phyloP scores from a whole-genome alignment of 1,139 yeast genomes.

The Geotrichum fermentans region DNA sequence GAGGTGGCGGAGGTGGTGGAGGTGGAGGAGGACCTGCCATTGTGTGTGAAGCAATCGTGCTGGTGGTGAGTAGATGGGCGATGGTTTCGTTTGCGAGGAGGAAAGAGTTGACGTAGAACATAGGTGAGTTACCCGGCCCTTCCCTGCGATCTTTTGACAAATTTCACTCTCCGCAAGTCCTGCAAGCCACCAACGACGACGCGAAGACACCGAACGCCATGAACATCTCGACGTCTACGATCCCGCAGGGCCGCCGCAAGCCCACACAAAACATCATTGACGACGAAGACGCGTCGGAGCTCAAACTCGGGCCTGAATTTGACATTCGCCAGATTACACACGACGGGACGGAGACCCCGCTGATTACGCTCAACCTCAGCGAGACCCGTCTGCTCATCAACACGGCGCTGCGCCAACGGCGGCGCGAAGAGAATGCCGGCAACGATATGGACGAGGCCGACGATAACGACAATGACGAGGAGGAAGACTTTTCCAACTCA shows the following conservation, averaged over 20 bases:
- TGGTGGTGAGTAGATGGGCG: background rate
- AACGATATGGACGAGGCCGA: conserved; percentile 40
- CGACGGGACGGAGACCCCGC: conserved; percentile 68
- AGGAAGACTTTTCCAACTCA: conserved; percentile 40
- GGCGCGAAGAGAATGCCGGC: conserved; percentile 45
- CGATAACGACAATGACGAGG: conserved; percentile 41
- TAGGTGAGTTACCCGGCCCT: conserved; percentile 3
- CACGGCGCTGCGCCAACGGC: conserved; percentile 82
- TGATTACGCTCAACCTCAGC: conserved; percentile 79
- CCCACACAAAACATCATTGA: conserved; percentile 53
- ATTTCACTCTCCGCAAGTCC: background rate
- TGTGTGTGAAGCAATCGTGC: background rate
- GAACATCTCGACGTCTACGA: conserved; percentile 87
- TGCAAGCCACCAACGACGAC: background rate
- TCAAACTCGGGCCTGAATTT: conserved; percentile 90
- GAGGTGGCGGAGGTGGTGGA: conserved; percentile 31
- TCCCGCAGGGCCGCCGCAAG: conserved; percentile 75
- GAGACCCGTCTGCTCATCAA: conserved; percentile 87
- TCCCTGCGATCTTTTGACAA: background rate
- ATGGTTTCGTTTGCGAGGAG: background rate
- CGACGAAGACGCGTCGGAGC: conserved; percentile 84
- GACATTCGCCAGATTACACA: conserved; percentile 75
- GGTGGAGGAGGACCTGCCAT: conserved; percentile 30
- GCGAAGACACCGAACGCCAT: conserved; percentile 38
- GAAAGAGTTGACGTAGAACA: background rate